Evolutionary conservation across 352 stramenopile species (phyloP), one percentile per base, ranked within the genome.

Genomic region (Lagenidium sp.): DNA sequence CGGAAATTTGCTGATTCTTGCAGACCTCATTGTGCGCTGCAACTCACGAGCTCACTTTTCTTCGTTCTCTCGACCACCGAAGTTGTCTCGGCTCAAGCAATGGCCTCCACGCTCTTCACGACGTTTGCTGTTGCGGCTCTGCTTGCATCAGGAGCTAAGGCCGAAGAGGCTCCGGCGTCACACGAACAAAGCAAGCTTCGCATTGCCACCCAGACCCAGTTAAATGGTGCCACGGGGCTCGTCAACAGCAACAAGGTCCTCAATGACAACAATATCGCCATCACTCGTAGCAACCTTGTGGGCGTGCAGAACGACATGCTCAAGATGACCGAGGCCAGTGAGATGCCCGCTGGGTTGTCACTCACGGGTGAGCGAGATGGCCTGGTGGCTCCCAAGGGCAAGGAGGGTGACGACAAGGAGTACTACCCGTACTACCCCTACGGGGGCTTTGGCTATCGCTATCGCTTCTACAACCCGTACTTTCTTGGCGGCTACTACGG

Each of bases 391-490:
- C 50, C 50, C 7, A 15, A 15, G 8, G 28, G 28, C 15, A 15
- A 8, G 8, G 28, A 8, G 8, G 28, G 28, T 15, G 28, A 32
- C 4, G 46, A 47, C 16, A 20, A 7, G 6, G 50, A 57, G 37
- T 22, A 40, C 13, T 57, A 36, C 32, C n/a, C n/a, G n/a, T n/a
- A n/a, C n/a, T n/a, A n/a, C n/a, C n/a, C n/a, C n/a, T n/a, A n/a
- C n/a, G n/a, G n/a, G n/a, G n/a, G n/a, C n/a, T 59, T 50, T 37
- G 50, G 51, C 10, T 65, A 54, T 26, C 48, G 50, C 30, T 15
- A 41, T 29, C 58, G 63, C 49, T 75, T 68, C 43, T 50, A 36
- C 25, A 67, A 61, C 48, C 51, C 61, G 18, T 48, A 47, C 35
- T 49, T 23, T 36, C 47, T 50, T 29, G 47, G 57, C 19, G 54